Evolutionary conservation across 805 yeast genomes (phyloP), one percentile per base, ranked within the genome.

Genomic region (Suhomyces canberraensis): DNA sequence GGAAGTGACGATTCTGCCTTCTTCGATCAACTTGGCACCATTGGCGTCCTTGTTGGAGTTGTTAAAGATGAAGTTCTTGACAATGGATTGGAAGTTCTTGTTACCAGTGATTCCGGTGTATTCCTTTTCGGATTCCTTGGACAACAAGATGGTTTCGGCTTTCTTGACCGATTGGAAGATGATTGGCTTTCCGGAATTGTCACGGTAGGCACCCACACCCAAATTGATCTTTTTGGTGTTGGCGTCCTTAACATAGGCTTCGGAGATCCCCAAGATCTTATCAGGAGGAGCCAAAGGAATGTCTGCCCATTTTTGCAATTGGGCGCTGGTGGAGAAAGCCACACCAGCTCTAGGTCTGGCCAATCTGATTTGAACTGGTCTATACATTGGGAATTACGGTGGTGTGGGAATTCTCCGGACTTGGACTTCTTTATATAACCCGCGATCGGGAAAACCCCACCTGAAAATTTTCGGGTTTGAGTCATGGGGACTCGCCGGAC

Each of bases 131-230:
- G 70, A 70, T 50, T 70, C 73, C 44, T 67, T 52, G 46, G 61
- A 71, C 40, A 68, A 59, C 39, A 81, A 61, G 15, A 66, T 58
- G 35, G 62, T 51, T 58, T 81, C 91, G 29, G 90, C 91, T 51
- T 70, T 66, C 51, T 71, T 69, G 42, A 87, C 87, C 20, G 85
- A 70, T 13, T 95, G 90, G 49, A 90, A 73, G 39, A 91, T 83
- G 77, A 86, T 88, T 31, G 98, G 97, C 59, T 81, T 78, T 31
- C 98, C 98, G 8, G 63, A 50, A 58, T 83, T 79, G 60, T 89
- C 95, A 59, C 98, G 77, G 70, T 91, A 91, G n/a, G 98, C 91
- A 36, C 98, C 95, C 15, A 84, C 89, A 42, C 93, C 91, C 48
- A 84, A 68, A 58, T 78, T 77, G 45, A 77, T 73, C 56, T 78